Evolutionary conservation across 768 basidiomycete genomes (phyloP).

Genomic region (Rhizopogon rudus): DNA sequence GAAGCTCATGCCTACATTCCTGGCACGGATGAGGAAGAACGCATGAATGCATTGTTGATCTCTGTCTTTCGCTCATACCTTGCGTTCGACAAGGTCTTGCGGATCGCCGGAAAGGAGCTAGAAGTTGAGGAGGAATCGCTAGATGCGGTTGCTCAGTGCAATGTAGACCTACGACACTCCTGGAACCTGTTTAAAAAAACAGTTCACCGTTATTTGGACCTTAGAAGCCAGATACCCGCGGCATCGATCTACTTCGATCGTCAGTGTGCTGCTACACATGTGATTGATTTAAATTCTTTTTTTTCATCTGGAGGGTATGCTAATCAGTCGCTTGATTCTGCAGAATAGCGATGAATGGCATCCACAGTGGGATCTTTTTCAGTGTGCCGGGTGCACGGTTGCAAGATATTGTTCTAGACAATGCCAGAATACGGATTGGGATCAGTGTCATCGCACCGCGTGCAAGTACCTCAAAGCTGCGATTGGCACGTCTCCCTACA

Average conservation of each 20-base stretch:
- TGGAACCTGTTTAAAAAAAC: neutral
- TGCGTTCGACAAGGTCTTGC: neutral
- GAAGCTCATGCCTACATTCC: neutral
- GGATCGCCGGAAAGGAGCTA: neutral
- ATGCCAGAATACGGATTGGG: neutral
- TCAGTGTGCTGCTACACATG: neutral
- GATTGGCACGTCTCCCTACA: neutral
- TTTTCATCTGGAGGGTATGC: neutral
- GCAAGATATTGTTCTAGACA: slow-evolving; percentile 1
- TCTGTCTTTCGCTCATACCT: slow-evolving; percentile 1
- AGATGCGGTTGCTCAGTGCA: neutral
- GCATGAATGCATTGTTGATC: neutral
- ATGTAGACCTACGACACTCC: neutral
- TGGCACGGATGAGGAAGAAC: neutral
- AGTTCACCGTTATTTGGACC: neutral
- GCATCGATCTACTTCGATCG: neutral
- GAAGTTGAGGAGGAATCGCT: neutral
- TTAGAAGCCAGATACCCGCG: neutral
- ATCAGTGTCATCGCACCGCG: neutral
- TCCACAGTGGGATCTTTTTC: slow-evolving; percentile 1
- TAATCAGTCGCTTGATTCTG: neutral
- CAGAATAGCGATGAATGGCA: slow-evolving; percentile 1
- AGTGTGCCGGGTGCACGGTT: slow-evolving; percentile 1
- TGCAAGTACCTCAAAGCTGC: slow-evolving; percentile 2
- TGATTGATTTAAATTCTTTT: neutral